These are phyloP conservation scores for Penicillium longicatenatum DNA, from an alignment of 495 filamentous ascomycete genomes.

Conservation along the genomic window DNA sequence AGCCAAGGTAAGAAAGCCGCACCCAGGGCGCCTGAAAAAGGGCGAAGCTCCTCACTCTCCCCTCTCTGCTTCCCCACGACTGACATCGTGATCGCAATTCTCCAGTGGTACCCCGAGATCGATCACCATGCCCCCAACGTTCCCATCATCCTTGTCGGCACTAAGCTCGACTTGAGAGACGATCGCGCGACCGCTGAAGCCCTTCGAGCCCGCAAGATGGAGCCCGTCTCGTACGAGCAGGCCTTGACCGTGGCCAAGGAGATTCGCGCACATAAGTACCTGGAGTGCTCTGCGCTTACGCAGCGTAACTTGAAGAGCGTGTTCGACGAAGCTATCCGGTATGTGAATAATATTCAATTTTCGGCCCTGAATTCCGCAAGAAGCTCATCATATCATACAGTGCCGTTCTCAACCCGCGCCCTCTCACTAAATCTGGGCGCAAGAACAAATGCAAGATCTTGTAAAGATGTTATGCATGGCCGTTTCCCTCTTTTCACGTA, in stretches of 20 bases:
- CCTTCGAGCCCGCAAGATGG: conserved; percentile 84
- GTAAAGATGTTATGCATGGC: conserved; percentile 43
- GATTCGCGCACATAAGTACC: conserved; percentile 90
- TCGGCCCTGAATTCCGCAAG: neutral
- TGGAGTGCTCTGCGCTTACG: conserved; percentile 97
- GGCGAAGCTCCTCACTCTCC: neutral
- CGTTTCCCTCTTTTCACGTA: conserved; percentile 24
- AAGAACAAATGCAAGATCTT: conserved; percentile 75
- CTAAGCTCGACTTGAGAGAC: conserved; percentile 94
- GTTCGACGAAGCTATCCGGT: conserved; percentile 97
- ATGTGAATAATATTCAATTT: conserved; percentile 17
- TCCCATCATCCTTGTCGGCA: conserved; percentile 95
- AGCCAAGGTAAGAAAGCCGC: conserved; percentile 68
- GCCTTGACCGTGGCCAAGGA: conserved; percentile 84
- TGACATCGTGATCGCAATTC: neutral
- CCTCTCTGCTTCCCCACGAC: neutral
- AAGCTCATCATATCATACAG: conserved; percentile 41
- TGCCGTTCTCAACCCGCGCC: conserved; percentile 80
- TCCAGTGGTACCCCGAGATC: conserved; percentile 94
- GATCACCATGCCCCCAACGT: conserved; percentile 94
- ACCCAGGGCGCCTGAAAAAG: neutral
- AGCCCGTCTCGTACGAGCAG: conserved; percentile 87
- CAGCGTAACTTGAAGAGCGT: conserved; percentile 96
- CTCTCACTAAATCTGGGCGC: conserved; percentile 62
- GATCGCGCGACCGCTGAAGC: conserved; percentile 77